A percentile compares a stretch with the other conserved stretches of the same genome.
Conservation (phyloP, 352 stramenopile genomes). For the Globisporangium rhizosaccharum region DNA sequence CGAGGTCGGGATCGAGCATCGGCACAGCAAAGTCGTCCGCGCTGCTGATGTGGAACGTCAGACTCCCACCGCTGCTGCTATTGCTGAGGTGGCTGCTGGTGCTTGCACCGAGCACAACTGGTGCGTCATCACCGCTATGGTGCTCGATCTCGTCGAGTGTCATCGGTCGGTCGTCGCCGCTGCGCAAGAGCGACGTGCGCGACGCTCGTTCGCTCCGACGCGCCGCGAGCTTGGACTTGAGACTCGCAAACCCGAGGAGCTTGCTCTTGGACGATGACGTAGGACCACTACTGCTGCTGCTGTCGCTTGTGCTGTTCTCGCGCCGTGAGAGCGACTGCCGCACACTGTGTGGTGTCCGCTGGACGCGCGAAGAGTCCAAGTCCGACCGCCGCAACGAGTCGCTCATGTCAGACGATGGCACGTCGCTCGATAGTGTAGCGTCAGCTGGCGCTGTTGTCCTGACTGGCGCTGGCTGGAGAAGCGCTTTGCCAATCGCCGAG, state of each 20-base stretch:
- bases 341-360: conserved; percentile 10
- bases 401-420: not conserved
- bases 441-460: not conserved
- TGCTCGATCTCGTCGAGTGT: conserved; percentile 12
- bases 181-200: conserved; percentile 22
- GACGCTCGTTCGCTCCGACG: conserved; percentile 3
- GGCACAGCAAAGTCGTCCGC: conserved; percentile 14
- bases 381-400: conserved; percentile 21
- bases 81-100: not conserved
- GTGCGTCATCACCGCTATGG: conserved; percentile 1
- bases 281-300: not conserved
- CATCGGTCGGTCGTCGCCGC: conserved; percentile 7
- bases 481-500: conserved; percentile 44
- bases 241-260: conserved; percentile 8
- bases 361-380: conserved; percentile 24
- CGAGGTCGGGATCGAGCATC: conserved; percentile 26
- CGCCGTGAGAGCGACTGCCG: conserved; percentile 5
- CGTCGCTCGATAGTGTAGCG: too few species aligned
- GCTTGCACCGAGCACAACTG: conserved; percentile 9
- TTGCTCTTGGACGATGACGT: conserved; percentile 7
- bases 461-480: conserved; percentile 18
- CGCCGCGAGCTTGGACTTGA: conserved; percentile 12
- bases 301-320: conserved; percentile 3
- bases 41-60: conserved; percentile 1
- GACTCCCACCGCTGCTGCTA: not conserved